phyloP scores from a whole-genome alignment of 2,329 filamentous ascomycete species.

The Tolypocladium capitatum region DNA sequence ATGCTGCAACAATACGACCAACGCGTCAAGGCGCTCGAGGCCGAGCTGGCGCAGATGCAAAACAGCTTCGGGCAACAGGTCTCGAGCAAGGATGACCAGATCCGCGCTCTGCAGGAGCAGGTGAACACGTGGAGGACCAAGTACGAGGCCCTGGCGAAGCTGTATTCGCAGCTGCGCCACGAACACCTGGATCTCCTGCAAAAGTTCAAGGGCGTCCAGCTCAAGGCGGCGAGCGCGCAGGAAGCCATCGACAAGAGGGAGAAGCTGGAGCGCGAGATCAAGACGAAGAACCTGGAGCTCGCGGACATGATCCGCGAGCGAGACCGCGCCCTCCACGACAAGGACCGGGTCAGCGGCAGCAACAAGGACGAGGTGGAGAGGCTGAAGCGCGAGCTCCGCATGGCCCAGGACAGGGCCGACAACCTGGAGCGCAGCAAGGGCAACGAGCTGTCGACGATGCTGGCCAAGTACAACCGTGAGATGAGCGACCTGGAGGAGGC shows the following conservation, averaged over 20 bases:
- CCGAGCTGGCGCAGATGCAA: constrained; percentile 71
- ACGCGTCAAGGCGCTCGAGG: constrained; percentile 83
- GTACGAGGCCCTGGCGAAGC: constrained; percentile 89
- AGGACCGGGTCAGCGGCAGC: constrained; percentile 71
- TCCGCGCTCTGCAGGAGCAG: constrained; percentile 84
- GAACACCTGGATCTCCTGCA: constrained; percentile 91
- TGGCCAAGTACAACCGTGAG: constrained; percentile 92
- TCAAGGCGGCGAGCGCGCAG: constrained; percentile 93
- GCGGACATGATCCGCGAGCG: constrained; percentile 97
- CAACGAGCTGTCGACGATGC: constrained; percentile 85
- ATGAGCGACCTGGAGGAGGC: constrained; percentile 95
- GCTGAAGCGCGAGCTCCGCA: constrained; percentile 79
- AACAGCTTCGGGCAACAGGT: constrained; percentile 76
- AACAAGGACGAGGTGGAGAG: constrained; percentile 93
- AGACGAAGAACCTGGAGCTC: constrained; percentile 98
- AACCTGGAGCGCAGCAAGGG: constrained; percentile 88
- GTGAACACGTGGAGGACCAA: constrained; percentile 96
- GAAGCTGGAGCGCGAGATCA: constrained; percentile 92
- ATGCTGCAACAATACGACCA: constrained; percentile 96
- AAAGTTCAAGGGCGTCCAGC: constrained; percentile 90
- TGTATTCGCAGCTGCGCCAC: constrained; percentile 90
- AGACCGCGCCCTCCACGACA: constrained; percentile 84
- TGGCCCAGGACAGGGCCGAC: constrained; percentile 84
- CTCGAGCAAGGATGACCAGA: constrained; percentile 85
- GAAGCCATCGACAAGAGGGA: constrained; percentile 92